Percentiles rank a stretch among this genome's conserved stretches.
Evolutionary conservation across 352 stramenopile genomes (phyloP).

Genomic region (Phytophthora sojae): DNA sequence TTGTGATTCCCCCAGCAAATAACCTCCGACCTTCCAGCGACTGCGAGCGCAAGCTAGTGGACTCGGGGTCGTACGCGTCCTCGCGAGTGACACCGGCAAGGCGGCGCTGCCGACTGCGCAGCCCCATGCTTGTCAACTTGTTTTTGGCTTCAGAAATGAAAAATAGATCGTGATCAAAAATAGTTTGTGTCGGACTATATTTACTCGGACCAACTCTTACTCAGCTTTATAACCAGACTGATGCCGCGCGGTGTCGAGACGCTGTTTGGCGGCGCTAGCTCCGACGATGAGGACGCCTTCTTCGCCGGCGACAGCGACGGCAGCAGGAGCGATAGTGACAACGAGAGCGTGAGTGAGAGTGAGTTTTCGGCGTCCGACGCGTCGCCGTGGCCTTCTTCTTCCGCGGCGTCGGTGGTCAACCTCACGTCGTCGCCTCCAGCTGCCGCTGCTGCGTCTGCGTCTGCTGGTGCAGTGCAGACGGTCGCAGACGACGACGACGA

Average conservation of each 20-base stretch:
- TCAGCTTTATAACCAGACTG: slow-evolving; percentile 1
- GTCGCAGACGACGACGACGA: slow-evolving; percentile 38
- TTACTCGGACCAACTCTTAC: neutral
- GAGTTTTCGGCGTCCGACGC: neutral
- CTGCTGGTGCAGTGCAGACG: neutral
- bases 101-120: slow-evolving; percentile 58
- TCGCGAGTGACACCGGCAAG: slow-evolving; percentile 43
- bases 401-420: slow-evolving; percentile 11
- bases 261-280: slow-evolving; percentile 12
- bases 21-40: slow-evolving; percentile 43
- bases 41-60: slow-evolving; percentile 34
- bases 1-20: neutral
- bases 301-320: slow-evolving; percentile 1
- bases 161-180: neutral
- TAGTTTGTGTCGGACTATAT: neutral
- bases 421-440: slow-evolving; percentile 12
- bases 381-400: too few relatives aligned
- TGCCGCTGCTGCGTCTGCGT: neutral
- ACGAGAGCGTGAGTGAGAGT: neutral
- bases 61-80: slow-evolving; percentile 53
- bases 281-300: slow-evolving; percentile 1
- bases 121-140: slow-evolving; percentile 46
- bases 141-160: neutral
- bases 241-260: slow-evolving; percentile 10
- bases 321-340: neutral